Conservation (phyloP, 2,329 filamentous ascomycete species). For the Nemania sp. region DNA sequence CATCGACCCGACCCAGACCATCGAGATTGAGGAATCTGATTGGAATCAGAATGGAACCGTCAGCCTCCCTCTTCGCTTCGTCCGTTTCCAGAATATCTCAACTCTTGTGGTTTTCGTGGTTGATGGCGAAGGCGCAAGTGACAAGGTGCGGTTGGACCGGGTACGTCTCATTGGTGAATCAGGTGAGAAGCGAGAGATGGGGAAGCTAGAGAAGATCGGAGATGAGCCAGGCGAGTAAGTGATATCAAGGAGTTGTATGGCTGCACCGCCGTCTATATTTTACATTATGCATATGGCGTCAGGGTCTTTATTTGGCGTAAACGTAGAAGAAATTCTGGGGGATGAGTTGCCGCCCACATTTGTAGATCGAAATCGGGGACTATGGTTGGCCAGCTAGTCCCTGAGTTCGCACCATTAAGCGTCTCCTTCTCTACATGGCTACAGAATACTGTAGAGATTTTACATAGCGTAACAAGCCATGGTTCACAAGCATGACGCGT, state of each 20-base stretch:
- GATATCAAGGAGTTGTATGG: constrained; percentile 14
- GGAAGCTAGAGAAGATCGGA: constrained; percentile 92
- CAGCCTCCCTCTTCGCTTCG: constrained; percentile 76
- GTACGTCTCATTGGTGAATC: constrained; percentile 82
- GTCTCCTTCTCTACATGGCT: constrained; percentile 1
- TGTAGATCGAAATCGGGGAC: constrained; percentile 9
- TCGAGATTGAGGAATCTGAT: constrained; percentile 73
- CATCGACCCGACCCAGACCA: constrained; percentile 75
- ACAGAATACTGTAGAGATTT: constrained; percentile 4
- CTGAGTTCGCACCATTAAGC: not conserved
- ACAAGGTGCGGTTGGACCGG: constrained; percentile 83
- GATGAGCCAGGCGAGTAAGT: constrained; percentile 67
- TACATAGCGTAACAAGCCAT: too few relatives aligned
- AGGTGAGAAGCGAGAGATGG: constrained; percentile 89
- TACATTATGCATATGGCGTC: too few relatives aligned
- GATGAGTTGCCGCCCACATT: too few relatives aligned
- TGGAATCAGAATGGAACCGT: constrained; percentile 82
- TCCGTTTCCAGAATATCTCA: constrained; percentile 95
- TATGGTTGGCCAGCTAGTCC: not conserved
- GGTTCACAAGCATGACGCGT: too few relatives aligned
- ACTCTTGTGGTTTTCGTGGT: constrained; percentile 87
- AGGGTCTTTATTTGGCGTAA: too few relatives aligned
- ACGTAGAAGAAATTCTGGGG: too few relatives aligned
- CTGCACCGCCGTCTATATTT: constrained; percentile 6
- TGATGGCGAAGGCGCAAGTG: constrained; percentile 78